phyloP scores from a whole-genome alignment of 768 basidiomycete genomes.

The Russula sp. region DNA sequence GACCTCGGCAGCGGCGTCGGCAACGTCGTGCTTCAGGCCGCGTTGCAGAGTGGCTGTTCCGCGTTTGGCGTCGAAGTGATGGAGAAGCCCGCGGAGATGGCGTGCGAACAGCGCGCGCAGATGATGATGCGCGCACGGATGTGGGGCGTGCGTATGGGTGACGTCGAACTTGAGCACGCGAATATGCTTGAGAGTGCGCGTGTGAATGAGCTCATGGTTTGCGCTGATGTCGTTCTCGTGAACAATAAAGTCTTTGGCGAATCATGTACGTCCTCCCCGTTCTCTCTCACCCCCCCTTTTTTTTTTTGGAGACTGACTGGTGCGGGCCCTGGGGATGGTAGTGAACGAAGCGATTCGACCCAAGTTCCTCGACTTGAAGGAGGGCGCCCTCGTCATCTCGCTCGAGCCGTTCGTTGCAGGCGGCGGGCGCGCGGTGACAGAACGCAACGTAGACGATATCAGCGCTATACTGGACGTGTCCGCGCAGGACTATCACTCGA shows the following conservation, averaged over 20 bases:
- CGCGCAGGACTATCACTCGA: conserved; percentile 12
- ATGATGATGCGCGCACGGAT: conserved; percentile 73
- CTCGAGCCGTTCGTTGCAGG: conserved; percentile 76
- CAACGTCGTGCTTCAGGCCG: conserved; percentile 51
- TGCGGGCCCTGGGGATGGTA: conserved; percentile 28
- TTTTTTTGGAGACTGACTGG: not conserved
- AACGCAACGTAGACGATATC: conserved; percentile 81
- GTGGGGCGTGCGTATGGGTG: conserved; percentile 82
- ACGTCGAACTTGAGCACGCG: conserved; percentile 75
- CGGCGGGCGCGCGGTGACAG: conserved; percentile 63
- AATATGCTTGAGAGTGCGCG: conserved; percentile 72
- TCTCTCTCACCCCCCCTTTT: not conserved
- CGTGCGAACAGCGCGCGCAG: conserved; percentile 66
- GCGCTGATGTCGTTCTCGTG: conserved; percentile 88
- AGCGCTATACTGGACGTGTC: conserved; percentile 72
- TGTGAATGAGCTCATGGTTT: conserved; percentile 60
- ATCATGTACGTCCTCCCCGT: conserved; percentile 49
- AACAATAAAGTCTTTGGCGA: conserved; percentile 84
- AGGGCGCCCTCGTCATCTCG: conserved; percentile 86
- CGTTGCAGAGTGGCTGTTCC: conserved; percentile 46
- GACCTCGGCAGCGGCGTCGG: conserved; percentile 61
- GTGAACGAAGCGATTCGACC: conserved; percentile 85
- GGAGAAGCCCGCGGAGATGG: conserved; percentile 75
- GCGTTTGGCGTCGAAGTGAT: conserved; percentile 67
- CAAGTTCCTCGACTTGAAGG: conserved; percentile 91